These are phyloP conservation scores for Protomyces inouyei DNA, from an alignment of 1,139 yeast genomes.

Conservation along the genomic window DNA sequence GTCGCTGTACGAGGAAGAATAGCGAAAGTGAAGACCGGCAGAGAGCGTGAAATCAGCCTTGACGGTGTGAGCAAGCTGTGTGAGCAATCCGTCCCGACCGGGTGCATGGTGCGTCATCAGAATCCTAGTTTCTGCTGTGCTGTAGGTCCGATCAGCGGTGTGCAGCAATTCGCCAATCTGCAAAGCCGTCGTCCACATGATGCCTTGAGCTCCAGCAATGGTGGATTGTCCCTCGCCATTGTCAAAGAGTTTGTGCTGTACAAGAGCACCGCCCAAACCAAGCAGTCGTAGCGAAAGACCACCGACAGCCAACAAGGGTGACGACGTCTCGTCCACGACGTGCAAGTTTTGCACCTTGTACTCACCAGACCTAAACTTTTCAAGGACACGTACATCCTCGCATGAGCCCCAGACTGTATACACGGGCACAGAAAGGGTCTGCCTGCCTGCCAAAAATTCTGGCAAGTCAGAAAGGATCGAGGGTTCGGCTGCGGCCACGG, in stretches of 20 bases:
- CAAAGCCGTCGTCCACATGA: constrained; percentile 66
- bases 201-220: constrained; percentile 66
- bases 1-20: constrained; percentile 68
- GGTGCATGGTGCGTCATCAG: constrained; percentile 67
- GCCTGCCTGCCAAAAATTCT: constrained; percentile 49
- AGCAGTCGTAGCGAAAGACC: constrained; percentile 52
- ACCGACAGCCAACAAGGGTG: constrained; percentile 39
- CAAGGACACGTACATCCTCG: constrained; percentile 65
- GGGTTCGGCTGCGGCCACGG: constrained; percentile 32
- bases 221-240: constrained; percentile 50
- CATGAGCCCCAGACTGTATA: constrained; percentile 72
- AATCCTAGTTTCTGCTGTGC: constrained; percentile 50
- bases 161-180: constrained; percentile 63
- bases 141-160: constrained; percentile 45
- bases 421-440: constrained; percentile 55
- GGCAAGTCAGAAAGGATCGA: constrained; percentile 50
- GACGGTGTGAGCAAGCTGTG: constrained; percentile 61
- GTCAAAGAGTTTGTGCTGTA: constrained; percentile 64
- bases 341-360: constrained; percentile 54
- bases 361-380: constrained; percentile 54
- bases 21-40: constrained; percentile 67
- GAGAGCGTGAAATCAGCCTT: constrained; percentile 69
- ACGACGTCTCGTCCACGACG: constrained; percentile 54
- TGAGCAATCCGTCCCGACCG: constrained; percentile 59
- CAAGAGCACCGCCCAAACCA: constrained; percentile 69